A percentile compares a stretch with the other conserved stretches of the same genome.
Evolutionary conservation across 75 land plant genomes (phyloP).

Genomic region (Pseudotsuga menziesii): DNA sequence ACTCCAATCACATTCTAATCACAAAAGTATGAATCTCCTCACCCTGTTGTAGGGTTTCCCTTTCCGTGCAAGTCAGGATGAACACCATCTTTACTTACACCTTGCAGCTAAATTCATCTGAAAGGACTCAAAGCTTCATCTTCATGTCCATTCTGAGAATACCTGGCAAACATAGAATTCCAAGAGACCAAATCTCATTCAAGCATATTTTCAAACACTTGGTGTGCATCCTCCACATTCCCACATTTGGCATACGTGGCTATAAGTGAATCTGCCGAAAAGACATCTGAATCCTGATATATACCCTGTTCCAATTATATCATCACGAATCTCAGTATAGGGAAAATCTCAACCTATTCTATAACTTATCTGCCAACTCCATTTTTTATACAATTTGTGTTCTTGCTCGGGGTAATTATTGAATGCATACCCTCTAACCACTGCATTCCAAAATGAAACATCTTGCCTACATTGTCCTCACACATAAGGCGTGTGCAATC

Average conservation of each 20-base stretch:
- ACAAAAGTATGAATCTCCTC: slow-evolving; percentile 1
- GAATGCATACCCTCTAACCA: slow-evolving; percentile 60
- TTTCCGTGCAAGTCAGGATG: slow-evolving; percentile 48
- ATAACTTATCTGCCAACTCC: slow-evolving; percentile 50
- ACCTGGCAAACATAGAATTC: slow-evolving; percentile 64
- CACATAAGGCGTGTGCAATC: slow-evolving; percentile 53
- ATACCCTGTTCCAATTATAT: slow-evolving; percentile 31
- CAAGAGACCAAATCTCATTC: slow-evolving; percentile 61
- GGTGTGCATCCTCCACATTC: slow-evolving; percentile 18
- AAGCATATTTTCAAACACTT: slow-evolving; percentile 46
- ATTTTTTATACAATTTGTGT: slow-evolving; percentile 53
- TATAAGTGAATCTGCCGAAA: slow-evolving; percentile 49
- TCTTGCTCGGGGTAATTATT: slow-evolving; percentile 44
- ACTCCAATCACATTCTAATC: slow-evolving; percentile 2
- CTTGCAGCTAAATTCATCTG: slow-evolving; percentile 26
- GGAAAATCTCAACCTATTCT: slow-evolving; percentile 54
- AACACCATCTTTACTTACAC: slow-evolving; percentile 37
- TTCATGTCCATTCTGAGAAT: slow-evolving; percentile 24
- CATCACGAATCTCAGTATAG: slow-evolving; percentile 56
- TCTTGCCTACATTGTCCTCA: slow-evolving; percentile 31
- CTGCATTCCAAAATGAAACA: slow-evolving; percentile 53
- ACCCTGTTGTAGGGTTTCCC: slow-evolving; percentile 41
- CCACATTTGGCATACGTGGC: slow-evolving; percentile 41
- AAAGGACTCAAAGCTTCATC: slow-evolving; percentile 18
- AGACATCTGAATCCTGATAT: slow-evolving; percentile 24